These are phyloP conservation scores for Colletotrichum acutatum DNA, from an alignment of 2,329 filamentous ascomycete species.

Conservation along the genomic window DNA sequence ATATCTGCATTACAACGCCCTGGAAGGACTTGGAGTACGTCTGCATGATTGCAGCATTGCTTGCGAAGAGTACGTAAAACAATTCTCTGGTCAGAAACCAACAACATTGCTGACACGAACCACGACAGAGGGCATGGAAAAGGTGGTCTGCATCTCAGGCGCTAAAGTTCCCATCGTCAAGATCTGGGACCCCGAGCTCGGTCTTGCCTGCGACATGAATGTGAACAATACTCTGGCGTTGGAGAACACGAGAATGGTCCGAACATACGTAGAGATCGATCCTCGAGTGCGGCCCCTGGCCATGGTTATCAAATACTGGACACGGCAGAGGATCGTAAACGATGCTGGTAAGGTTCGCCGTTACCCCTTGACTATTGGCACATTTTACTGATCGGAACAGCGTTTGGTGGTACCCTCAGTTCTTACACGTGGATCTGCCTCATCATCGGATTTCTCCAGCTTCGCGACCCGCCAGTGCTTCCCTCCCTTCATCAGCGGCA, in stretches of 20 bases:
- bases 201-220: constrained; percentile 95
- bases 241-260: constrained; percentile 98
- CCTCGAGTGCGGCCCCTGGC: constrained; percentile 89
- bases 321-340: constrained; percentile 89
- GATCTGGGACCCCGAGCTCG: constrained; percentile 94
- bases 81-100: no score
- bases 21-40: constrained; percentile 90
- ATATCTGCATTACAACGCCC: constrained; percentile 95
- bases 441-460: constrained; percentile 95
- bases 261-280: constrained; percentile 95
- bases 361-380: neutral
- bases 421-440: constrained; percentile 99
- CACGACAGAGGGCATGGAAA: constrained; percentile 89
- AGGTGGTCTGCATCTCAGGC: constrained; percentile 91
- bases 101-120: constrained; percentile 5
- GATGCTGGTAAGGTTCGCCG: constrained; percentile 82
- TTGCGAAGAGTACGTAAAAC: constrained; percentile 79
- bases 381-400: constrained; percentile 56
- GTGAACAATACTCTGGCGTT: constrained; percentile 96
- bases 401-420: constrained; percentile 91
- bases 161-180: constrained; percentile 99
- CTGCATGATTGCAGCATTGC: constrained; percentile 87
- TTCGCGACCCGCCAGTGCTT: constrained; percentile 83
- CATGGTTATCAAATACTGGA: constrained; percentile 99
- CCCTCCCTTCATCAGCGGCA: constrained; percentile 84